Percentiles rank a stretch among this genome's conserved stretches.
Evolutionary conservation across 2,329 filamentous ascomycete genomes (phyloP).

Genomic region (Alternaria solani): DNA sequence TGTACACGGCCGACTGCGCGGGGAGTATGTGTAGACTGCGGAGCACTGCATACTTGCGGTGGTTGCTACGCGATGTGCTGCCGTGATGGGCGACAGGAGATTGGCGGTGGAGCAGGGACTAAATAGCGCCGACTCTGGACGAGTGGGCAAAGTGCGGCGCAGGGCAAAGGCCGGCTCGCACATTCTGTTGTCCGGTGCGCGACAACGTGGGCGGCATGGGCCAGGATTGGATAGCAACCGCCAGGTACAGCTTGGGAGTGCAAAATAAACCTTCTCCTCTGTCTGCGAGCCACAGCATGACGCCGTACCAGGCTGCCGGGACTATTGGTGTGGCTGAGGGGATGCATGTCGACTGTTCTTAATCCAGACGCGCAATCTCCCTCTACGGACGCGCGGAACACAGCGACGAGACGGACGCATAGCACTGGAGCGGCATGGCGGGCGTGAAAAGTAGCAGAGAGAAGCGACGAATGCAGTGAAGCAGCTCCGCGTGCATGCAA

Average conservation of each 20-base stretch:
- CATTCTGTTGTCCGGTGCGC: constrained; percentile 4
- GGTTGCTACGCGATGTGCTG: neutral
- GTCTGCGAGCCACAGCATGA: constrained; percentile 21
- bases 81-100: constrained; percentile 9
- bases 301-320: constrained; percentile 17
- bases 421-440: neutral
- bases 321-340: constrained; percentile 23
- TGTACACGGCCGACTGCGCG: neutral
- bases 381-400: constrained; percentile 7
- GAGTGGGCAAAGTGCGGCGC: constrained; percentile 8
- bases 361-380: constrained; percentile 30
- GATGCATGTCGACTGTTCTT: constrained; percentile 16
- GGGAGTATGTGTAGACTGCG: neutral
- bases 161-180: constrained; percentile 14
- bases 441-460: neutral
- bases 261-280: constrained; percentile 14
- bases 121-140: constrained; percentile 9
- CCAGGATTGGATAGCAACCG: neutral
- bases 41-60: neutral
- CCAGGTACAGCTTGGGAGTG: neutral
- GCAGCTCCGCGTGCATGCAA: constrained; percentile 4
- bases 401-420: neutral
- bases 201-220: constrained; percentile 7
- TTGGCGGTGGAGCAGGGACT: constrained; percentile 14
- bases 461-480: neutral